Base-by-base conservation (phyloP, 768 basidiomycete genomes). In the Russula abietina region DNA sequence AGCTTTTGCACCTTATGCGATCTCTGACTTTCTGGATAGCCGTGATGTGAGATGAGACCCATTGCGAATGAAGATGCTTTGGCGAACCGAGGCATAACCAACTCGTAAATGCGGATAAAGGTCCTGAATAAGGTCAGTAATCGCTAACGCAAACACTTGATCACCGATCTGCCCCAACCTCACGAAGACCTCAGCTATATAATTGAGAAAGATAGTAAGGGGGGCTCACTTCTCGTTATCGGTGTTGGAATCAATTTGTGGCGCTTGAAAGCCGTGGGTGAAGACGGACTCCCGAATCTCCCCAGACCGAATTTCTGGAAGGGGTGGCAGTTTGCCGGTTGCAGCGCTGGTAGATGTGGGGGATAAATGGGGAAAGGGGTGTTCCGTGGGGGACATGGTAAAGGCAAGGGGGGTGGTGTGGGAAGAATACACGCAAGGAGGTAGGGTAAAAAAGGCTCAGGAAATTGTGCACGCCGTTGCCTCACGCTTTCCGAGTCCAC, bases 131-230 rank as follows among this genome's bases (percentile, higher is more conserved):
- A 62, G 61, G 51, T 62, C 49, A 10, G 55, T 62, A 16, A 62
- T 19, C 17, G 17, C 61, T 16, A 62, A 24, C 24, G 39, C 32
- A 22, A 62, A 43, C 1, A 52, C 61, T 22, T 50, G 55, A 33
- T 51, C 61, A 3, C 61, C 61, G 49, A 62, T 57, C 2, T 62
- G 61, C 30, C 7, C 49, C 22, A 62, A 48, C 45, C 61, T 62
- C 57, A 14, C 5, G 24, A 32, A 11, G 49, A 7, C 26, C 14
- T 57, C 16, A 52, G 48, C 10, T 19, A 24, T 10, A 19, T n/a
- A 12, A 3, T 8, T 7, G 6, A 26, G 17, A 5, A 10, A 41
- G 60, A 61, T n/a, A 14, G 36, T 9, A 28, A 33, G 7, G 17
- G 17, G 22, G 3, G 24, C 49, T 43, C 22, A 41, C 61, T 43